Base-by-base conservation (phyloP, 352 stramenopile genomes). In the Phytopythium delawarense region DNA sequence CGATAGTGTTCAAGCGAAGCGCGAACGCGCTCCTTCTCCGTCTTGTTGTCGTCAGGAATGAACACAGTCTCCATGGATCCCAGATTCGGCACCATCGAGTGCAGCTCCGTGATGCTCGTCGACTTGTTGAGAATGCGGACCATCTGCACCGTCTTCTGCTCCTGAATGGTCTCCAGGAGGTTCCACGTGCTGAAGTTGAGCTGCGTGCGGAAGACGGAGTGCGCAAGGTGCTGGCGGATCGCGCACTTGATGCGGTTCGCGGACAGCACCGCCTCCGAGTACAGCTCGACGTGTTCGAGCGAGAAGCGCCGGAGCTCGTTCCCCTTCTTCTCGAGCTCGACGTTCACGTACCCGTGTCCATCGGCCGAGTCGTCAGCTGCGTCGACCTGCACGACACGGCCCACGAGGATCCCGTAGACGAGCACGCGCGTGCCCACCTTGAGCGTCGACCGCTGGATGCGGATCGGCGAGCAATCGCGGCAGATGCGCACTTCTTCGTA, bases 151-250 rank as follows among this genome's bases (percentile, higher is more conserved):
- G 83, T 92, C 49, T 85, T 80, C 51, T 94, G 85, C 62, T 94
- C 85, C 69, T 94, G 78, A 23, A 92, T 75, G 2, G 83, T 82
- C 55, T 94, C 85, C 16, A 94, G 63, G 37, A 91, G 60, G 59
- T 91, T 94, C 85, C 85, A 94, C 23, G 85, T 94, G 56, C 81
- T 91, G 55, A 94, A 94, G 46, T 94, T 91, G 37, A 94, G 77
- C 49, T 91, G 85, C 21, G 85, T 89, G 4, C 85, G 81, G 65
- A 91, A 90, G 2, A 94, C 69, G n/a, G 76, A 68, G 49, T 92
- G 81, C 32, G 85, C 81, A 18, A 94, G 65, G 55, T 94, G 81
- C 32, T 76, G 63, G 3, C 80, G 77, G 35, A 94, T 91, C 1
- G 76, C 74, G 49, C 75, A 88, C 62, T 94, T 94, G 62, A 94